These are phyloP conservation scores for Ascochyta rabiei DNA, from an alignment of 2,329 filamentous ascomycete genomes.

Conservation along the genomic window DNA sequence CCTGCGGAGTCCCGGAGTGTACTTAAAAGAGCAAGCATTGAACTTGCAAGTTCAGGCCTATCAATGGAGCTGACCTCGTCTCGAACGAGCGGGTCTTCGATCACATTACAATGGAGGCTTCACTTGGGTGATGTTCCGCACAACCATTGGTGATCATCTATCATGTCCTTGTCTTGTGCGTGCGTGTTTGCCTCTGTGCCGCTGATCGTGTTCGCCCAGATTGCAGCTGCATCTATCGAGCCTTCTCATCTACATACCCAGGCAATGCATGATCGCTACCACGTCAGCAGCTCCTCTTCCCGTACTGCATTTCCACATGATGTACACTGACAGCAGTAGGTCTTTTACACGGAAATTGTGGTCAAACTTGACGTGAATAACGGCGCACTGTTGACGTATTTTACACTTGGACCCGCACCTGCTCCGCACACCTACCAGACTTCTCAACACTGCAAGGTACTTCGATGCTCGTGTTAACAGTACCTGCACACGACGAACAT, in stretches of 20 bases:
- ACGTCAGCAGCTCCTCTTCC: not conserved
- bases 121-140: slow-evolving; percentile 63
- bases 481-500: no score
- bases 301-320: not conserved
- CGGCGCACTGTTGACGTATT: no score
- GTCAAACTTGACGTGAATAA: no score
- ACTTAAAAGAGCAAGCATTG: slow-evolving; percentile 50
- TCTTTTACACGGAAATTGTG: not conserved
- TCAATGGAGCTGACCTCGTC: slow-evolving; percentile 51
- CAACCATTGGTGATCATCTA: slow-evolving; percentile 61
- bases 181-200: slow-evolving; percentile 25
- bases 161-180: slow-evolving; percentile 23
- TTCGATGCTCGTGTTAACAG: no score
- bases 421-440: no score
- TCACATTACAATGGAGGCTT: slow-evolving; percentile 63
- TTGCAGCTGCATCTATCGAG: not conserved
- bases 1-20: slow-evolving; percentile 49
- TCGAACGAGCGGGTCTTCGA: slow-evolving; percentile 46
- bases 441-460: no score
- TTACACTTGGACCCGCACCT: no score
- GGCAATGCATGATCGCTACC: slow-evolving; percentile 11
- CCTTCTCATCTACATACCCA: not conserved
- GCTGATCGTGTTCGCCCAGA: slow-evolving; percentile 9
- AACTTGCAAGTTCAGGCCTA: slow-evolving; percentile 50
- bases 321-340: not conserved